phyloP scores from a whole-genome alignment of 345 rosid genomes.

The Ceriops zippeliana region DNA sequence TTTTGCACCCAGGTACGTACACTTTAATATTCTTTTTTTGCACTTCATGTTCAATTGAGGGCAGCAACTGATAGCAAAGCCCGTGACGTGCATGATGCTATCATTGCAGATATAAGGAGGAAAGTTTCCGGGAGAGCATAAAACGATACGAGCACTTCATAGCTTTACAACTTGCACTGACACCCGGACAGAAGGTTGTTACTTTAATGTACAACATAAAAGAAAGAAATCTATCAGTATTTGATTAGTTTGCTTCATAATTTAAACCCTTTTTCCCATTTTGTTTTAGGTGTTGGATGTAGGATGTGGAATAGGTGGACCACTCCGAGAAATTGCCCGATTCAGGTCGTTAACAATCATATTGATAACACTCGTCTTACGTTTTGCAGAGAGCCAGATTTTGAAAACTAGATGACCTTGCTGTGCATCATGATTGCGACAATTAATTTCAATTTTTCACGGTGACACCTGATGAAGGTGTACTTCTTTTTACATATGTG shows the following conservation, averaged over 20 bases:
- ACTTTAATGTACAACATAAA: neutral
- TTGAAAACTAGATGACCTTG: neutral
- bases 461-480: too few species aligned
- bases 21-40: neutral
- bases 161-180: constrained; percentile 75
- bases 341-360: constrained; percentile 51
- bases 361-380: neutral
- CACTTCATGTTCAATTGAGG: neutral
- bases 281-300: constrained; percentile 71
- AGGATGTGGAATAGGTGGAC: constrained; percentile 97
- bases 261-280: constrained; percentile 1
- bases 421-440: too few species aligned
- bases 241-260: constrained; percentile 13
- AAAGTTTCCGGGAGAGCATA: constrained; percentile 77
- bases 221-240: neutral
- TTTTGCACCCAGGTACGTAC: constrained; percentile 75
- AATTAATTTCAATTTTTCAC: too few species aligned
- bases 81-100: neutral
- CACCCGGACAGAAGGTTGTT: constrained; percentile 73
- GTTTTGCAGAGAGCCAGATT: neutral
- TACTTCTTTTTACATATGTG: too few species aligned
- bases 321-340: constrained; percentile 81
- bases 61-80: neutral
- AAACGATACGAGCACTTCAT: constrained; percentile 88
- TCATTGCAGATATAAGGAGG: constrained; percentile 65